A percentile compares a stretch with the other conserved stretches of the same genome.
Conservation (phyloP, 208 protist genomes). For the Wallacemonas sp. region DNA sequence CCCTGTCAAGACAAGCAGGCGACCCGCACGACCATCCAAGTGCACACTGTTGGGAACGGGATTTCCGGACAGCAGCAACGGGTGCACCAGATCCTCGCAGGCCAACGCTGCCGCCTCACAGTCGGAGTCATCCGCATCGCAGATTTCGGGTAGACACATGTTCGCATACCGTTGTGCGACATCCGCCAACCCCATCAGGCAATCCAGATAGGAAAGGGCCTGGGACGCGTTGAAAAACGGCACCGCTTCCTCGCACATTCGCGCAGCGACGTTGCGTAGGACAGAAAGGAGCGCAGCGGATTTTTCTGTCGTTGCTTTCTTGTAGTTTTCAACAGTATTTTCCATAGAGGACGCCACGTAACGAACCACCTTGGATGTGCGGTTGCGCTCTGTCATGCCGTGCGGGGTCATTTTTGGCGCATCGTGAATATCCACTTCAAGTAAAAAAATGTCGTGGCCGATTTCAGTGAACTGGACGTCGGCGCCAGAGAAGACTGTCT, state of each 20-base stretch:
- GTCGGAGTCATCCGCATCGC: constrained; percentile 20
- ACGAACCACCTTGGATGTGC: constrained; percentile 70
- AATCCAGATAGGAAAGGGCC: constrained; percentile 84
- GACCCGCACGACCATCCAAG: constrained; percentile 37
- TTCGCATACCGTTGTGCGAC: constrained; percentile 30
- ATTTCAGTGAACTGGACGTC: constrained; percentile 61
- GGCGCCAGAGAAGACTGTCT: constrained; percentile 56
- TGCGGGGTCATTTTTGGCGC: constrained; percentile 46
- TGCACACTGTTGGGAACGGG: constrained; percentile 69
- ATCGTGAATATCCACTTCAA: constrained; percentile 66
- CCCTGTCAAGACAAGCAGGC: constrained; percentile 94
- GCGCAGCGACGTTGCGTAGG: constrained; percentile 56
- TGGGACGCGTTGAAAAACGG: constrained; percentile 52
- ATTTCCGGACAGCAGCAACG: constrained; percentile 24
- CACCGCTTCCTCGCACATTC: constrained; percentile 73
- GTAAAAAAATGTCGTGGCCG: constrained; percentile 85
- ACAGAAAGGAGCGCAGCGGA: constrained; percentile 62
- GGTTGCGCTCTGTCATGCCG: constrained; percentile 68
- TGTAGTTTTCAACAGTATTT: constrained; percentile 52
- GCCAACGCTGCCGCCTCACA: constrained; percentile 14
- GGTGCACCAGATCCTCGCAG: constrained; percentile 36
- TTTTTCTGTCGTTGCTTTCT: constrained; percentile 55
- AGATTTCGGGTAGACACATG: constrained; percentile 27
- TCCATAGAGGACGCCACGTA: constrained; percentile 57
- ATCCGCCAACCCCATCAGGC: constrained; percentile 64